These are phyloP conservation scores for Pythium periplocum DNA, from an alignment of 352 stramenopile genomes.

Conservation along the genomic window DNA sequence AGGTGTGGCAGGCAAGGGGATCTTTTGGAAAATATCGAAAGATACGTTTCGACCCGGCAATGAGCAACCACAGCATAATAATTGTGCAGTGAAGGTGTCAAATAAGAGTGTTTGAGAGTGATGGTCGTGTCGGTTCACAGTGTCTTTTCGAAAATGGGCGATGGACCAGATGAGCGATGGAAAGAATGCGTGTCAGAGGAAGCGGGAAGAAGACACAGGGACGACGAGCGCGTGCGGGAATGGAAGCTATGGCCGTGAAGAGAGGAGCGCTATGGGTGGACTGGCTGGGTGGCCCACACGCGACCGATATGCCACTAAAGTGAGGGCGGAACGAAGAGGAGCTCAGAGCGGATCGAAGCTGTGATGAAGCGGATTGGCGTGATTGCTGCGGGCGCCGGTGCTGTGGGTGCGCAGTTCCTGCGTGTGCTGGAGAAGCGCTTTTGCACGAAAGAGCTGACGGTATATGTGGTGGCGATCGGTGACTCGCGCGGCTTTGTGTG, in stretches of 20 bases:
- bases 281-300: too few species aligned
- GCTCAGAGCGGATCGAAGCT: conserved; percentile 4
- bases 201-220: not conserved
- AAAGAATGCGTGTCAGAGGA: not conserved
- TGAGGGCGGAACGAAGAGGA: too few species aligned
- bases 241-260: too few species aligned
- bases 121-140: conserved; percentile 18
- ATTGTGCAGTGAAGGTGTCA: not conserved
- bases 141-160: too few species aligned
- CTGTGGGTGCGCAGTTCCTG: conserved; percentile 19
- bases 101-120: conserved; percentile 10
- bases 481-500: conserved; percentile 22
- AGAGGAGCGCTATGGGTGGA: too few species aligned
- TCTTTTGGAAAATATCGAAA: conserved; percentile 21
- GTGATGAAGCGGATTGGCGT: conserved; percentile 13
- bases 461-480: conserved; percentile 20
- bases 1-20: conserved; percentile 1
- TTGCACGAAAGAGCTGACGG: conserved; percentile 3
- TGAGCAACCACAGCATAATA: not conserved
- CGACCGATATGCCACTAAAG: too few species aligned
- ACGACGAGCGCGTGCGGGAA: not conserved
- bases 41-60: conserved; percentile 6
- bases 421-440: conserved; percentile 17
- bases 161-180: not conserved
- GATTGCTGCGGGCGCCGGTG: conserved; percentile 21